Percentiles rank a stretch among this genome's conserved stretches.
These are phyloP conservation scores for Carex parvula DNA, from an alignment of 176 grass and related monocot species.

Conservation along the genomic window DNA sequence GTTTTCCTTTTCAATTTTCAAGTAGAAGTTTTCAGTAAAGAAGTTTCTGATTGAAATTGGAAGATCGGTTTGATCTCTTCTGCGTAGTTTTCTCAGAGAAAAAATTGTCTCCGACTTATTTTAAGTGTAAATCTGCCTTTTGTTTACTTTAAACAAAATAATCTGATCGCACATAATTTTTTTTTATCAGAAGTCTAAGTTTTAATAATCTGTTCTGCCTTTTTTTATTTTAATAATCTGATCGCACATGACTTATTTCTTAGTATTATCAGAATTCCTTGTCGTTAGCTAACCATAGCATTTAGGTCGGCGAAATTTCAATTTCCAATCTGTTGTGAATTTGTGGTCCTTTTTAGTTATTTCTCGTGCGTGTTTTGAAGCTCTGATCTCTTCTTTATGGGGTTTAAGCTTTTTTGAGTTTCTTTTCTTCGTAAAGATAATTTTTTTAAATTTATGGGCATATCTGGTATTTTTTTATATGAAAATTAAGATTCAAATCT, in stretches of 20 bases:
- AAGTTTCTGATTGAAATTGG: not conserved
- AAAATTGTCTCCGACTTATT: not conserved
- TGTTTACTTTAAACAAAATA: slow-evolving; percentile 1
- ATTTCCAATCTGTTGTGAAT: slow-evolving; percentile 7
- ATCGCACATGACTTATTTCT: not conserved
- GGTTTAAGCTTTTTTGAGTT: not conserved
- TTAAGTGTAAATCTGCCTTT: not conserved
- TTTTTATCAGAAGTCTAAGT: not conserved
- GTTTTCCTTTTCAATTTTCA: not conserved
- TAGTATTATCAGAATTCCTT: not conserved
- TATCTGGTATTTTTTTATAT: not conserved
- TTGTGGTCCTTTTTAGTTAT: not conserved
- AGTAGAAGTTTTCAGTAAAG: not conserved
- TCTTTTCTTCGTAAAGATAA: not conserved
- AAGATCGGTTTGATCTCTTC: not conserved
- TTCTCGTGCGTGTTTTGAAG: not conserved
- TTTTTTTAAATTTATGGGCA: not conserved
- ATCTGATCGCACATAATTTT: not conserved
- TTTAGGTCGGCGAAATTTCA: not conserved
- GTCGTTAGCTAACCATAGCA: not conserved
- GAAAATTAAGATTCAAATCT: not conserved
- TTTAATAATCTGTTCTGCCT: not conserved
- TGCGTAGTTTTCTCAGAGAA: not conserved
- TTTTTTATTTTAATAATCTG: slow-evolving; percentile 7
- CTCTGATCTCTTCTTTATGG: not conserved